Percentiles rank a stretch among this genome's conserved stretches.
Evolutionary conservation across 345 rosid species (phyloP).

Genomic region (Melaleuca alternifolia): DNA sequence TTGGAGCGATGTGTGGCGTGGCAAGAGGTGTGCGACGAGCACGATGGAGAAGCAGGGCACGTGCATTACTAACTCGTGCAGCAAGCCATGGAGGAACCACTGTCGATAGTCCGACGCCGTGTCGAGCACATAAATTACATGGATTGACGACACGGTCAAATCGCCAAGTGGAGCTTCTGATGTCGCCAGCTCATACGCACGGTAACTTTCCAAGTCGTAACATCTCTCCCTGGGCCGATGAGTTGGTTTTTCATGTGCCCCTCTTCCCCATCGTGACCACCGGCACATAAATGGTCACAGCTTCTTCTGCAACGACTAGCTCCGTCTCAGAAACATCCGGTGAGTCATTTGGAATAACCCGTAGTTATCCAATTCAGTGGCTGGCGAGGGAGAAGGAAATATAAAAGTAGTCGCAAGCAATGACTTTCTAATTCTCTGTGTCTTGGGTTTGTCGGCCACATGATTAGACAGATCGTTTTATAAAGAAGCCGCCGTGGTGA

Average conservation of each 20-base stretch:
- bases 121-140: background rate
- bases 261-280: background rate
- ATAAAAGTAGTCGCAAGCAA: background rate
- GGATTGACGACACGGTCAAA: background rate
- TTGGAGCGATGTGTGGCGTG: background rate
- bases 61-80: conserved; percentile 27
- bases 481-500: background rate
- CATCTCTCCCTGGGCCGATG: background rate
- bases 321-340: background rate
- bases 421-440: background rate
- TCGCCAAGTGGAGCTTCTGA: background rate
- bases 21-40: conserved; percentile 36
- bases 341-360: background rate
- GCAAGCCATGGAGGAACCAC: background rate
- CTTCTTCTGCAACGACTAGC: background rate
- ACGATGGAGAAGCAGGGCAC: conserved; percentile 99
- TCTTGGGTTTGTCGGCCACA: background rate
- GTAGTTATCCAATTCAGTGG: background rate
- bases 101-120: background rate
- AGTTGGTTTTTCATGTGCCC: background rate
- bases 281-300: background rate
- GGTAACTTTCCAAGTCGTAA: background rate
- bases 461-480: background rate
- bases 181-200: background rate
- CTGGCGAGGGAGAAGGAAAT: background rate